Conservation (phyloP, 225 moss, liverwort and hornwort genomes). For the Sphagnum tenellum region DNA sequence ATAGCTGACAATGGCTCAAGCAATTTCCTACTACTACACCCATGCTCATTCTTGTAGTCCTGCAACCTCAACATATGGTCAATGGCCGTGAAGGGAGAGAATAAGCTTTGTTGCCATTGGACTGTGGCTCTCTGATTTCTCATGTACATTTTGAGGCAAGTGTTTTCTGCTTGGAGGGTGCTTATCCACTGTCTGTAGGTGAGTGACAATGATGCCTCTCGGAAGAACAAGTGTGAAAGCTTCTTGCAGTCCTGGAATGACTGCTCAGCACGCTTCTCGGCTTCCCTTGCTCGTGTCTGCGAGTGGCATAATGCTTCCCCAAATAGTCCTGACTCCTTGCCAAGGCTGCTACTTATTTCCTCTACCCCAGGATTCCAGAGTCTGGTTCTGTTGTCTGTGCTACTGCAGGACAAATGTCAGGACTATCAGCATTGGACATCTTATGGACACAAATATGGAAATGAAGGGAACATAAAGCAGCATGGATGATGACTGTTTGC, state of each 20-base stretch:
- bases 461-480: no score
- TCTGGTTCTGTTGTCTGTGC: constrained; percentile 57
- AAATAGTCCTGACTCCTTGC: constrained; percentile 47
- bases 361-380: constrained; percentile 49
- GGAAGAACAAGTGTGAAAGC: constrained; percentile 5
- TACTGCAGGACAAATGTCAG: constrained; percentile 8
- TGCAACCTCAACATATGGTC: constrained; percentile 55
- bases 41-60: constrained; percentile 30
- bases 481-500: no score
- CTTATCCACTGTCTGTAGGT: constrained; percentile 79
- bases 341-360: constrained; percentile 19
- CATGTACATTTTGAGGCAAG: constrained; percentile 63
- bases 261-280: constrained; percentile 66
- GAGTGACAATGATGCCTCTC: constrained; percentile 73
- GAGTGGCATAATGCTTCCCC: constrained; percentile 90
- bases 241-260: constrained; percentile 49
- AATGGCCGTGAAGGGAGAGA: constrained; percentile 57
- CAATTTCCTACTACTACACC: constrained; percentile 29
- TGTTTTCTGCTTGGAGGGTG: constrained; percentile 73
- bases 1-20: constrained; percentile 39
- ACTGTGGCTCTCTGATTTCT: constrained; percentile 46
- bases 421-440: no score
- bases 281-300: constrained; percentile 79
- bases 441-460: no score
- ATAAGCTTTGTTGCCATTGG: constrained; percentile 66